Conservation (phyloP, 768 basidiomycete genomes). For the Suillus subaureus region DNA sequence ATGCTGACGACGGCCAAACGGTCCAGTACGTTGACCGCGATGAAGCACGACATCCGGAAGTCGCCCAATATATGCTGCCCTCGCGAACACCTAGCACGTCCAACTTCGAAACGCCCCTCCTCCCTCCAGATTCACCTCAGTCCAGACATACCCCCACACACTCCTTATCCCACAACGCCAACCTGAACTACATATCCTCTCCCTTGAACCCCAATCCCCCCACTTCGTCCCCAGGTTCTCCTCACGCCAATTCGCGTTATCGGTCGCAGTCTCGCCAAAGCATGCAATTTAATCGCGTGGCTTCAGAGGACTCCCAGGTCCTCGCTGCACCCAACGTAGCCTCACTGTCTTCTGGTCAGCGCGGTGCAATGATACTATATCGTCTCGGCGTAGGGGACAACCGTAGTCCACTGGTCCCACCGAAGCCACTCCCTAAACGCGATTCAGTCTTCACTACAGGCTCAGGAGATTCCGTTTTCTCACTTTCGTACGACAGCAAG, state of each 20-base stretch:
- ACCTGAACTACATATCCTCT: constrained; percentile 46
- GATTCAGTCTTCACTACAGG: constrained; percentile 49
- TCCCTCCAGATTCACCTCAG: constrained; percentile 18
- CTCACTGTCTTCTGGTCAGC: constrained; percentile 25
- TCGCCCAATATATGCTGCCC: constrained; percentile 2
- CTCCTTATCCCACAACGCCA: constrained; percentile 24
- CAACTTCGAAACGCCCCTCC: constrained; percentile 34
- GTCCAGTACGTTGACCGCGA: background rate
- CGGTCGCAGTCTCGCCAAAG: constrained; percentile 43
- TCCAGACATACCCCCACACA: constrained; percentile 24
- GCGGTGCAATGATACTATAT: constrained; percentile 70
- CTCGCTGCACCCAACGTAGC: constrained; percentile 33
- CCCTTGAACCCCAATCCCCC: constrained; percentile 51
- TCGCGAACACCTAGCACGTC: constrained; percentile 27
- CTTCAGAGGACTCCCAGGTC: constrained; percentile 47
- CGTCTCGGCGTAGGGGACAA: constrained; percentile 47
- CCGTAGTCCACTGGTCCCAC: constrained; percentile 38
- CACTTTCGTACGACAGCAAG: constrained; percentile 59
- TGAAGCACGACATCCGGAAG: background rate
- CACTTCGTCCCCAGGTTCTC: constrained; percentile 13
- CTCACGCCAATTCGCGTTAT: constrained; percentile 30
- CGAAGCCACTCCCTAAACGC: constrained; percentile 28
- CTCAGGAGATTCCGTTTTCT: constrained; percentile 52
- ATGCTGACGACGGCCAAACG: background rate
- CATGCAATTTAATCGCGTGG: constrained; percentile 44